Conservation (phyloP, 768 basidiomycete genomes). For the Leccinum uliginosum region DNA sequence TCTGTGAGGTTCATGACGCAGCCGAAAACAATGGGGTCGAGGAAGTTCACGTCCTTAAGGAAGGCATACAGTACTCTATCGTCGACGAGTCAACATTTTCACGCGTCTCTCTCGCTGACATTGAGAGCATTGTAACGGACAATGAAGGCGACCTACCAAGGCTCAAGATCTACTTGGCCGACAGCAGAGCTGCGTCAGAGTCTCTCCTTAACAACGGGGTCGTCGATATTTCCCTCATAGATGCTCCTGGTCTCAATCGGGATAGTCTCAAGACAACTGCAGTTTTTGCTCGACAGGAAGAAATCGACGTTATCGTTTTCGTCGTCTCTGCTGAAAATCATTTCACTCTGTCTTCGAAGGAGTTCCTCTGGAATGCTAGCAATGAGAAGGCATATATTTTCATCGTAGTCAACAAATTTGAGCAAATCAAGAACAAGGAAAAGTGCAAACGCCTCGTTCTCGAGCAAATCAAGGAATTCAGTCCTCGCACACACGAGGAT, state of each 20-base stretch:
- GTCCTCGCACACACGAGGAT: constrained; percentile 89
- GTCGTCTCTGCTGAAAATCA: constrained; percentile 98
- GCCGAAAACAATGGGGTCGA: constrained; percentile 75
- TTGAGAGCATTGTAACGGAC: constrained; percentile 72
- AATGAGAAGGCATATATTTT: constrained; percentile 98
- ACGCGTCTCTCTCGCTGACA: constrained; percentile 56
- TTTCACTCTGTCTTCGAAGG: constrained; percentile 92
- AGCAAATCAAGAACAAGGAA: constrained; percentile 92
- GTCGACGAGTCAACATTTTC: constrained; percentile 75
- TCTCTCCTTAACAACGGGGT: constrained; percentile 93
- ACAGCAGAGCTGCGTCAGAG: constrained; percentile 69
- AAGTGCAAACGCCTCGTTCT: constrained; percentile 84
- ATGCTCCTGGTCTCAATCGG: constrained; percentile 95
- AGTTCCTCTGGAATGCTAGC: constrained; percentile 89
- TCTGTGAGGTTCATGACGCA: constrained; percentile 94
- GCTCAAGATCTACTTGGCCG: constrained; percentile 86
- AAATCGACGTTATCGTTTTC: constrained; percentile 98
- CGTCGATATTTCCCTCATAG: constrained; percentile 96
- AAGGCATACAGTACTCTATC: constrained; percentile 62
- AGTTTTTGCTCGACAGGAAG: constrained; percentile 91
- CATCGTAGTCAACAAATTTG: constrained; percentile 98
- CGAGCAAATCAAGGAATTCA: constrained; percentile 90
- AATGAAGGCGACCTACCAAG: constrained; percentile 54
- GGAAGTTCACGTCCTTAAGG: constrained; percentile 80
- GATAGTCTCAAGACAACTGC: constrained; percentile 95